Base-by-base conservation (phyloP, 331 rosid species). In the Pyrus hybrid region DNA sequence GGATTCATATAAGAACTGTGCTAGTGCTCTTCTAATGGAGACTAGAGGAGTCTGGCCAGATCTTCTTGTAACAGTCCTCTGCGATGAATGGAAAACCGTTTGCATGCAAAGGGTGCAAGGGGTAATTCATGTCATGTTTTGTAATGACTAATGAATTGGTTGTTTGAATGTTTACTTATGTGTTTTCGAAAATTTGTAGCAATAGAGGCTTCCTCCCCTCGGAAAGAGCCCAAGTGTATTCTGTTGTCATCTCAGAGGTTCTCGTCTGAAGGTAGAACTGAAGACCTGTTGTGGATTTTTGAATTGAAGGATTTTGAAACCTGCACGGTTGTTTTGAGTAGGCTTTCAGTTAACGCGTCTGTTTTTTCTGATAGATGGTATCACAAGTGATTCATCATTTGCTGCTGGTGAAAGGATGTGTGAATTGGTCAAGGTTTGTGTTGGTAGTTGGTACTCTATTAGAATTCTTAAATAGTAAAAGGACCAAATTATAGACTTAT, bases 1-100 rank as follows among this genome's bases (percentile, higher is more conserved):
- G 98, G 87, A 82, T 80, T 86, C 98, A 14, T 86, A 87, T 80
- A 81, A 87, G 81, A 85, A 71, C 70, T 74, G 88, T 79, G 76
- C 85, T 47, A 65, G 77, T 82, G 80, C 83, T 82, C 87, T 93
- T 83, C 73, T 82, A 49, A 76, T 79, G 83, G 97, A 93, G 82
- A 81, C 79, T 80, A 91, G 79, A 78, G 97, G 97, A 74, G 68
- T 78, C 72, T 93, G 98, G 98, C 56, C 87, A 4, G 98, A 93
- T 84, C 80, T 87, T 71, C 87, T 93, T 70, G 67, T 87, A 67
- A 74, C 91, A 43, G 75, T 91, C 80, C 88, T 93, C 32, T 82
- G 69, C 76, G 91, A 91, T 45, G 95, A 93, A 80, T 93, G 98
- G 97, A 85, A 79, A n/a, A n/a, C n/a, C n/a, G n/a, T n/a, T n/a